Evolutionary conservation across 495 filamentous ascomycete species (phyloP).

Genomic region (Penicillium paxilli): DNA sequence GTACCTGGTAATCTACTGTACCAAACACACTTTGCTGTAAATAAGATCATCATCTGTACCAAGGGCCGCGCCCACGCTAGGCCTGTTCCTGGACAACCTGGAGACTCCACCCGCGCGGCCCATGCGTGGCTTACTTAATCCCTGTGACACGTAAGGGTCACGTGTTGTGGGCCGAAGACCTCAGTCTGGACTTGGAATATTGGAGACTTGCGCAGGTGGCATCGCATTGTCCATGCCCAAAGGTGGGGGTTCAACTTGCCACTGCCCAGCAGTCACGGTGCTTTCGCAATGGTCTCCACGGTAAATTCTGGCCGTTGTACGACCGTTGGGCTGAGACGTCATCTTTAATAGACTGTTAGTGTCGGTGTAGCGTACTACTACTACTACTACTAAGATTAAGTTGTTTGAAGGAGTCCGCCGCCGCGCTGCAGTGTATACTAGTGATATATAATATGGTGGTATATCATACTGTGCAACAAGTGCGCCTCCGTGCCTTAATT

Average conservation of each 20-base stretch:
- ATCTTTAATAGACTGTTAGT: not conserved
- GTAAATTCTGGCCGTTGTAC: not conserved
- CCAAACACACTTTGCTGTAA: not conserved
- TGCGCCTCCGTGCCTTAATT: no score
- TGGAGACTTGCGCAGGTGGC: not conserved
- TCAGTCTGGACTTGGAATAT: not conserved
- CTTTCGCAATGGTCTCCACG: not conserved
- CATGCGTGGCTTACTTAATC: not conserved
- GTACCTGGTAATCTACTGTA: no score
- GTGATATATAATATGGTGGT: no score
- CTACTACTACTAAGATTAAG: no score
- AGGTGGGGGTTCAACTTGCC: not conserved
- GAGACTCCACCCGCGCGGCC: not conserved
- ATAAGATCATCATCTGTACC: not conserved
- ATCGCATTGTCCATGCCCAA: no score
- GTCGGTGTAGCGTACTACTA: no score
- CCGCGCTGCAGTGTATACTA: no score
- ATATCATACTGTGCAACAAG: no score
- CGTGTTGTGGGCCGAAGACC: no score
- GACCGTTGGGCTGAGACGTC: not conserved
- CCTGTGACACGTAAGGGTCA: not conserved
- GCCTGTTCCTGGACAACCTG: not conserved
- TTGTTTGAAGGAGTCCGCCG: no score
- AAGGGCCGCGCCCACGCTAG: not conserved
- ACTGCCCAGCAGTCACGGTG: not conserved